Conservation (phyloP, 2,329 filamentous ascomycete species). For the Didymellaceae sp. region DNA sequence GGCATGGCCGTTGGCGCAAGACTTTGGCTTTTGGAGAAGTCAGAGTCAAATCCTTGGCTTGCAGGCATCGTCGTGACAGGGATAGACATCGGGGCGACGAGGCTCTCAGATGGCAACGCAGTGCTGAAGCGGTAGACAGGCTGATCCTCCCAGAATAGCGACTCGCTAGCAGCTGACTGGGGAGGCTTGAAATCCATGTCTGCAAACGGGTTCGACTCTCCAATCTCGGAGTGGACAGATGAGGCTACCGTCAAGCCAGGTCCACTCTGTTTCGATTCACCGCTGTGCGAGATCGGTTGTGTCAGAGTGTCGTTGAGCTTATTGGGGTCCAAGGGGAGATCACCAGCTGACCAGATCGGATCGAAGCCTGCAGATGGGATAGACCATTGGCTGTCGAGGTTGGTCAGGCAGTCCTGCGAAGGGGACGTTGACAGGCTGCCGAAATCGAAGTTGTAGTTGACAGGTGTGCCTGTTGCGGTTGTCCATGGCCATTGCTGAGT, state of each 20-base stretch:
- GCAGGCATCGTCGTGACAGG: slow-evolving; percentile 30
- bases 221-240: slow-evolving; percentile 51
- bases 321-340: slow-evolving; percentile 49
- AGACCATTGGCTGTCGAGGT: slow-evolving; percentile 44
- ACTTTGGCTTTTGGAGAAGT: slow-evolving; percentile 37
- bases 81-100: slow-evolving; percentile 35
- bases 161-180: slow-evolving; percentile 41
- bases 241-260: slow-evolving; percentile 50
- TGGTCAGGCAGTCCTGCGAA: slow-evolving; percentile 47
- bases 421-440: slow-evolving; percentile 49
- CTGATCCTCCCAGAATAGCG: slow-evolving; percentile 48
- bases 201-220: slow-evolving; percentile 42
- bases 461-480: slow-evolving; percentile 30
- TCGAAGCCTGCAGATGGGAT: slow-evolving; percentile 46
- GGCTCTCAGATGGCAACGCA: slow-evolving; percentile 30
- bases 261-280: slow-evolving; percentile 49
- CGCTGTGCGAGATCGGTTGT: slow-evolving; percentile 50
- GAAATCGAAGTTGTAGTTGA: slow-evolving; percentile 40
- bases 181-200: slow-evolving; percentile 45
- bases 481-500: slow-evolving; percentile 46
- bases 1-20: slow-evolving; percentile 32
- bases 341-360: slow-evolving; percentile 48
- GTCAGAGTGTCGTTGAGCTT: slow-evolving; percentile 44
- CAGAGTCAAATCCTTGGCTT: slow-evolving; percentile 36
- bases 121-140: slow-evolving; percentile 42